A percentile compares a stretch with the other conserved stretches of the same genome.
Conservation (phyloP, 164 flowering plant genomes). For the Tinospora cordifolia region DNA sequence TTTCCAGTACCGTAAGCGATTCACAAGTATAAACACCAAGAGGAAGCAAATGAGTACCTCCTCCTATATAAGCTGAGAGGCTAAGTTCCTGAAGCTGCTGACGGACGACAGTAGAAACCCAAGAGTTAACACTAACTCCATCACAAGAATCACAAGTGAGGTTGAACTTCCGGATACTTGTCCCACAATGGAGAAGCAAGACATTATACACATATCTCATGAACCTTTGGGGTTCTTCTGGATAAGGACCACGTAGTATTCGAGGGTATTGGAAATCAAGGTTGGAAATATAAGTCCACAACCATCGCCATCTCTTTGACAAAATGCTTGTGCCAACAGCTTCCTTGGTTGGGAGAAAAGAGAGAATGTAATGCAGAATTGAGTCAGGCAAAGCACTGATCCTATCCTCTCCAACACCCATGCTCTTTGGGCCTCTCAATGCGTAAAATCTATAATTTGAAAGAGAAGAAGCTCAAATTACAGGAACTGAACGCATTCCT, state of each 20-base stretch:
- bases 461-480: too few species aligned
- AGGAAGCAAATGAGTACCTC: not conserved
- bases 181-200: not conserved
- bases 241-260: not conserved
- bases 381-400: conserved; percentile 4
- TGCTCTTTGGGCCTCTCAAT: too few species aligned
- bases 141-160: not conserved
- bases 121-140: conserved; percentile 2
- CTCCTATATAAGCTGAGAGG: not conserved
- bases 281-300: not conserved
- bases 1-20: not conserved
- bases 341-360: not conserved
- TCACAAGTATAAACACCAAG: not conserved
- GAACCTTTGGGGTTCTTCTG: not conserved
- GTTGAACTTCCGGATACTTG: not conserved
- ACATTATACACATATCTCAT: conserved; percentile 5
- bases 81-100: not conserved
- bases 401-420: conserved; percentile 2
- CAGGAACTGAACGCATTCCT: too few species aligned
- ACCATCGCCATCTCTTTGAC: conserved; percentile 10
- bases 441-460: too few species aligned
- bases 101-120: not conserved
- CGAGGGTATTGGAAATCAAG: conserved; percentile 2
- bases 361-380: conserved; percentile 8
- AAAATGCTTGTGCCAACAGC: conserved; percentile 9